Percentiles rank a stretch among this genome's conserved stretches.
Evolutionary conservation across 139 green algal species (phyloP).

Genomic region (Coelastrella sp.): DNA sequence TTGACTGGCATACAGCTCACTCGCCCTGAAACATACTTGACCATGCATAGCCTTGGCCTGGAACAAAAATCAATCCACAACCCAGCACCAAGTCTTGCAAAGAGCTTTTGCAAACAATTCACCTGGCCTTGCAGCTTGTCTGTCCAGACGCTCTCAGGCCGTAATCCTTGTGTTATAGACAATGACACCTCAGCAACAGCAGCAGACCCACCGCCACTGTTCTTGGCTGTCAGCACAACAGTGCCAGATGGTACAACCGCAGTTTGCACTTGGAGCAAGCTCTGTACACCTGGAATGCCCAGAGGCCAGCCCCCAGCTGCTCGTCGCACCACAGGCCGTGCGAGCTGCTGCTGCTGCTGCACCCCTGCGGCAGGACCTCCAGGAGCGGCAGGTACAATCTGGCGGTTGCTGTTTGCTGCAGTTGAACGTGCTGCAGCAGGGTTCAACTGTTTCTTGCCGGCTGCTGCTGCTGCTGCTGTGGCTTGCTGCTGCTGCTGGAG

Average conservation of each 20-base stretch:
- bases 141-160: background rate
- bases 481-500: constrained; percentile 26
- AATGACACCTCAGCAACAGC: constrained; percentile 3
- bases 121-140: constrained; percentile 35
- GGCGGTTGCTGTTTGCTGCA: background rate
- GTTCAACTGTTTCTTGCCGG: background rate
- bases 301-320: background rate
- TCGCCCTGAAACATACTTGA: no score
- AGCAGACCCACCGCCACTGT: background rate
- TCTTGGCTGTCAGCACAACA: background rate
- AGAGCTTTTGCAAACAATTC: background rate
- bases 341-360: constrained; percentile 31
- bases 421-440: background rate
- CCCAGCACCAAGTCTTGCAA: no score
- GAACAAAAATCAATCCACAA: no score
- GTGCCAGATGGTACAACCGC: background rate
- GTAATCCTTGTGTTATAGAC: background rate
- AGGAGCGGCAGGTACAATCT: background rate
- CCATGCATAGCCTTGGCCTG: no score
- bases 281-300: background rate
- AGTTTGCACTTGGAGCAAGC: background rate
- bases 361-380: background rate
- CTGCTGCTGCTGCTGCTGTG: constrained; percentile 4
- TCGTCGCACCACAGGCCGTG: no score
- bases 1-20: no score